Base-by-base conservation (phyloP, 2,329 filamentous ascomycete species). In the Colletotrichum lupini region DNA sequence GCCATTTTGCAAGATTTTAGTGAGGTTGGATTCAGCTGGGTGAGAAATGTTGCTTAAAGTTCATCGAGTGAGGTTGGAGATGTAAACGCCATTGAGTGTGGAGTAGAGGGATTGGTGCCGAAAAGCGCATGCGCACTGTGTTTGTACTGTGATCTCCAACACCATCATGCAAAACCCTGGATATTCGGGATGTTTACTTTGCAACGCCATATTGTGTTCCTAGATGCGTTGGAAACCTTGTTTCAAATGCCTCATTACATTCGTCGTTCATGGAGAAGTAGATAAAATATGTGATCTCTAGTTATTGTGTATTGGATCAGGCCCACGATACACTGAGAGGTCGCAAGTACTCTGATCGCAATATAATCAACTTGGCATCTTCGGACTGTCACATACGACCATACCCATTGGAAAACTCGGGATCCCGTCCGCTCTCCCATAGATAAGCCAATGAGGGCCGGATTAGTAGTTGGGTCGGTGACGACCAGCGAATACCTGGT, bases 381-480 rank as follows among this genome's bases (percentile, higher is more conserved):
- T 0, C 11, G 0, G 1, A 0, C 4, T 3, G 3, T 1, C 55
- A 70, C 67, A 70, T 70, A 59, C 67, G 61, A 66, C 67, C 67
- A 70, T 70, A 70, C 67, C 67, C 67, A 66, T 42, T 66, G 67
- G 67, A 70, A 22, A 70, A 70, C 67, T 70, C 68, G 68, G 63
- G 68, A 71, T 71, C 68, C 68, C 68, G 68, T 71, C 68, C 68
- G 68, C 68, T 71, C 68, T 71, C 68, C 68, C 68, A 67, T 71
- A 67, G 68, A 71, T 67, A 71, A 71, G 55, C 61, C 62, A 61
- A 26, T 60, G 68, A 66, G 67, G 60, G 67, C 67, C 52, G 61
- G 67, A 69, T 35, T 59, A 59, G 67, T 69, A 69, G 67, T 69
- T 64, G 60, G 67, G 60, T 69, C 67, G 67, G 60, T 65, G 53